A percentile compares a stretch with the other conserved stretches of the same genome.
phyloP scores from a whole-genome alignment of 495 filamentous ascomycete species.

The Aspergillus olivimuriae region DNA sequence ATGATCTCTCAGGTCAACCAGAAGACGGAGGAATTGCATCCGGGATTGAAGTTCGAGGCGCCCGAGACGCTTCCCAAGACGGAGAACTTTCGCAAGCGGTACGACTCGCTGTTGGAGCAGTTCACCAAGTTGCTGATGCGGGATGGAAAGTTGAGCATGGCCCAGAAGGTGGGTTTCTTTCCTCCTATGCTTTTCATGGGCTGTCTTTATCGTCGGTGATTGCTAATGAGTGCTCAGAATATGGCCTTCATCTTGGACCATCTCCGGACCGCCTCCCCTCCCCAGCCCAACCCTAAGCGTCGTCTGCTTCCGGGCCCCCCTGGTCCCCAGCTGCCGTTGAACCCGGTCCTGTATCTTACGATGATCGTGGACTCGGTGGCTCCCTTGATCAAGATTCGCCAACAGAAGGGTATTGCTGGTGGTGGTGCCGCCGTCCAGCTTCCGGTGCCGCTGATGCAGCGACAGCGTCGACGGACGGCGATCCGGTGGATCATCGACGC shows the following conservation, averaged over 20 bases:
- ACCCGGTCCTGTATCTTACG: constrained; percentile 73
- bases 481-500: constrained; percentile 83
- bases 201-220: too few species aligned
- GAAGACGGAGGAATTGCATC: constrained; percentile 21
- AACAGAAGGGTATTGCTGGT: constrained; percentile 70
- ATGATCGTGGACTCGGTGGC: constrained; percentile 95
- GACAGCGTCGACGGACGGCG: constrained; percentile 71
- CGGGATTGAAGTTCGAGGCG: constrained; percentile 68
- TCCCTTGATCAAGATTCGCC: constrained; percentile 72
- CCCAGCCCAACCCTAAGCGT: constrained; percentile 56
- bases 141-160: constrained; percentile 76
- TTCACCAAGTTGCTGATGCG: constrained; percentile 86
- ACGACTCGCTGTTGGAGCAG: constrained; percentile 76
- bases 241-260: constrained; percentile 78
- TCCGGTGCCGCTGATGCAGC: constrained; percentile 64
- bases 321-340: constrained; percentile 63
- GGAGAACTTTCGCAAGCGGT: constrained; percentile 64
- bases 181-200: too few species aligned
- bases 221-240: too few species aligned
- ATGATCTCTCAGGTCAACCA: constrained; percentile 34
- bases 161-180: constrained; percentile 79
- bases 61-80: constrained; percentile 59
- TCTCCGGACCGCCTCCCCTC: constrained; percentile 78
- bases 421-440: constrained; percentile 80
- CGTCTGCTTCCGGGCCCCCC: constrained; percentile 71